Conservation (phyloP, 495 filamentous ascomycete genomes). For the Aspergillus taichungensis region DNA sequence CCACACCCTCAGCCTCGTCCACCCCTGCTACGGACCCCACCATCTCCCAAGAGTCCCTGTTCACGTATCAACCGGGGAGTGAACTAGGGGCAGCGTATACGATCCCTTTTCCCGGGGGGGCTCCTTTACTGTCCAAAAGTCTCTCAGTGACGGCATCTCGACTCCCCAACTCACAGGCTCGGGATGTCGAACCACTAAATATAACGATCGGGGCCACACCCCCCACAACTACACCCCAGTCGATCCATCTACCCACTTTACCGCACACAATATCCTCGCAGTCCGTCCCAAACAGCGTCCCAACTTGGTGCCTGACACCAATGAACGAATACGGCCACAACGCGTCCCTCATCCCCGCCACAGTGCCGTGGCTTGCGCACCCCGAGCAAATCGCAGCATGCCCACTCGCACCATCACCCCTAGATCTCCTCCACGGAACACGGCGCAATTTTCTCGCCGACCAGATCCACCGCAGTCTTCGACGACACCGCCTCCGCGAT, state of each 20-base stretch:
- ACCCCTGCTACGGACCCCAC: not conserved
- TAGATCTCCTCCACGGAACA: constrained; percentile 10
- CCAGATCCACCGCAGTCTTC: constrained; percentile 4
- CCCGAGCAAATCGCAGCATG: not conserved
- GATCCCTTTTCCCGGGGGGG: no score
- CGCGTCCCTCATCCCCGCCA: not conserved
- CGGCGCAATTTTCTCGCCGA: constrained; percentile 11
- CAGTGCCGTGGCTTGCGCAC: not conserved
- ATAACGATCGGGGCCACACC: not conserved
- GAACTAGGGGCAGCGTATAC: no score
- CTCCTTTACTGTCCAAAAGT: no score
- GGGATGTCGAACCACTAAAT: not conserved
- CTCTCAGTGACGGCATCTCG: no score
- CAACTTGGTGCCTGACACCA: constrained; percentile 3
- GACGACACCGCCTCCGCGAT: constrained; percentile 5
- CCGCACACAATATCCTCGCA: no score
- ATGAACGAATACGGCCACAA: constrained; percentile 4
- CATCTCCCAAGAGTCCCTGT: no score
- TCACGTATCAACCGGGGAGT: no score
- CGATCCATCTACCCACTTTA: not conserved
- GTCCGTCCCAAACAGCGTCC: not conserved
- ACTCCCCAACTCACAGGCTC: not conserved
- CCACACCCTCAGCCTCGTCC: not conserved
- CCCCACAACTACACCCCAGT: not conserved
- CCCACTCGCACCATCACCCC: constrained; percentile 6